Evolutionary conservation across 2,329 filamentous ascomycete genomes (phyloP), one percentile per base, ranked within the genome.

Genomic region (Botrytis paeoniae): DNA sequence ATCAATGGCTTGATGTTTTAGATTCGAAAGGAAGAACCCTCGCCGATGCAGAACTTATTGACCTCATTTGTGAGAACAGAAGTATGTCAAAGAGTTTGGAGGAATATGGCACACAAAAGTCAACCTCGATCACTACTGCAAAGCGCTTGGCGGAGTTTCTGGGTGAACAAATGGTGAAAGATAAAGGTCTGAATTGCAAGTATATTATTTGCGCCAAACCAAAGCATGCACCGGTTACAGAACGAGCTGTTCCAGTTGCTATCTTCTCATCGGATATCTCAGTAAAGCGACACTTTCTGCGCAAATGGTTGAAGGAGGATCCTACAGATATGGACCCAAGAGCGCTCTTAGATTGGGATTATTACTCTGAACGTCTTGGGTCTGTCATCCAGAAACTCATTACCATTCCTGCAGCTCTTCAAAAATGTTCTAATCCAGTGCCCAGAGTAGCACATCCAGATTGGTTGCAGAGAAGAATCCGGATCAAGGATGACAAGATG

Each of bases 41-140:
- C 22, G 95, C 95, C 0, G 95, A 99, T 78, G 95, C 98, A 81
- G 96, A 99, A 81, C 88, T 99, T 59, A 98, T 99, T 82, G 95
- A 99, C 79, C 91, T 99, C n/a, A 99, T 99, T 89, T 98, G 94
- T 68, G 96, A 99, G 82, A 99, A 99, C 84, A 92, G 97, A 84
- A 98, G 90, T 84, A 99, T 99, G 96, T 88, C 91, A 29, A 99
- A 99, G 84, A 97, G 96, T 0, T 85, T 99, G 1, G 95, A 98
- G 77, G 97, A 99, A 83, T 99, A 99, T 77, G 96, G 95, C 29
- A 85, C 85, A 12, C 97, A 99, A 79, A 99, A 99, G 81, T 98
- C 95, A 0, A 99, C 96, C 1, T 97, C 96, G n/a, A 99, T 99
- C 81, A 99, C 96, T 3, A 99, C 96, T 0, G 96, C 96, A 18